phyloP scores from a whole-genome alignment of 208 protist species.

The Crithidia expoeki region DNA sequence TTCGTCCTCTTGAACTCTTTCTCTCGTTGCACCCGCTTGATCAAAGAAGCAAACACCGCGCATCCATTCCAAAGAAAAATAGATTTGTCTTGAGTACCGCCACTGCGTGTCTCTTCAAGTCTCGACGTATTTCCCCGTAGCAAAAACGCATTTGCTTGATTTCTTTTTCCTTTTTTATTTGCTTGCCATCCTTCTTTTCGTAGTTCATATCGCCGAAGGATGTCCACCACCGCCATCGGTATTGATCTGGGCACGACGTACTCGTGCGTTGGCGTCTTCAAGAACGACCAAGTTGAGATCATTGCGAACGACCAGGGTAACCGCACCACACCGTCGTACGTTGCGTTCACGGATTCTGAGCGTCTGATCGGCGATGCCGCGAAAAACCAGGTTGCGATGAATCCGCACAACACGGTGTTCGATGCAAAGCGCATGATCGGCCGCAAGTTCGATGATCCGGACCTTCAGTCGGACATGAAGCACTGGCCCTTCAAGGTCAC shows the following conservation, averaged over 20 bases:
- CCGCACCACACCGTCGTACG: slow-evolving; percentile 95
- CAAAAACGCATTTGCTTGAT: too few species aligned
- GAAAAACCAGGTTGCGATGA: slow-evolving; percentile 92
- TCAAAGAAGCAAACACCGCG: too few species aligned
- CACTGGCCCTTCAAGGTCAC: slow-evolving; percentile 91
- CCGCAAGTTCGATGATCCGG: slow-evolving; percentile 90
- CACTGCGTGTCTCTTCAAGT: too few species aligned
- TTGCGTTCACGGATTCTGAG: slow-evolving; percentile 96
- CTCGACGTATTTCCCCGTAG: too few species aligned
- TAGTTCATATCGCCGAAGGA: slow-evolving; percentile 1
- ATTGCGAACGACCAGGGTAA: slow-evolving; percentile 94
- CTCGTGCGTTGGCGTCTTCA: slow-evolving; percentile 97
- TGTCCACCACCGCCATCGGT: slow-evolving; percentile 68
- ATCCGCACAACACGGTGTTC: slow-evolving; percentile 92
- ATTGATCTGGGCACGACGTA: slow-evolving; percentile 98
- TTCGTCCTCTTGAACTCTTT: too few species aligned
- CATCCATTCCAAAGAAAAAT: too few species aligned
- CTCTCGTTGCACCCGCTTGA: too few species aligned
- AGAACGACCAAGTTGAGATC: slow-evolving; percentile 94
- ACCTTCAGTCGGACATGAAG: slow-evolving; percentile 96
- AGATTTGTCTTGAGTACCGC: too few species aligned
- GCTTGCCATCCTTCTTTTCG: too few species aligned
- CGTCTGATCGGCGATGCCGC: slow-evolving; percentile 89
- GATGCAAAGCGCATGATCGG: slow-evolving; percentile 94
- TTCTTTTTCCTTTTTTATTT: too few species aligned